Evolutionary conservation across 2,329 filamentous ascomycete genomes (phyloP).

Genomic region (Xylariaceae sp.): DNA sequence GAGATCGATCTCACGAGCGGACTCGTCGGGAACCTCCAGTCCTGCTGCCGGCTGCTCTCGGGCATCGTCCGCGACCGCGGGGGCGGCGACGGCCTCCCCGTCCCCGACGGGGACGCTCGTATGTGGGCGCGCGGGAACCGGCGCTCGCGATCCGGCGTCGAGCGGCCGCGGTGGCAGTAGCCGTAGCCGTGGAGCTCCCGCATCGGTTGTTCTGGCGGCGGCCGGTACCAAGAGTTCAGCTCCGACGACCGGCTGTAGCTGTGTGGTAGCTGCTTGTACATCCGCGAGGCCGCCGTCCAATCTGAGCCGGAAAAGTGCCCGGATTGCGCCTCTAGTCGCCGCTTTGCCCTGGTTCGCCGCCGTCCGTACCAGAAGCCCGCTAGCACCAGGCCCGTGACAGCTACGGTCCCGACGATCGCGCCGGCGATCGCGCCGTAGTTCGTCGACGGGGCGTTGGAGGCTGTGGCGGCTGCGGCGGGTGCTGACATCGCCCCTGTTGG

Average conservation of each 20-base stretch:
- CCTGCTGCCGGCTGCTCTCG: background rate
- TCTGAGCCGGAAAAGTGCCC: background rate
- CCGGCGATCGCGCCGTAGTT: slow-evolving; percentile 8
- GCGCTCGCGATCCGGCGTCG: too few relatives aligned
- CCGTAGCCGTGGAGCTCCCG: background rate
- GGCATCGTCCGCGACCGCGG: background rate
- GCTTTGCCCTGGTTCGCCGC: background rate
- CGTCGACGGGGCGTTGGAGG: background rate
- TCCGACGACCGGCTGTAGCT: background rate
- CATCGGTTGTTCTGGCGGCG: too few relatives aligned
- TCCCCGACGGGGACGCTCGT: too few relatives aligned
- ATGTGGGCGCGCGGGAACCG: too few relatives aligned
- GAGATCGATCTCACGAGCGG: background rate
- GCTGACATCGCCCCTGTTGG: background rate
- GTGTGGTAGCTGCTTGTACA: background rate
- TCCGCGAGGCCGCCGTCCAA: background rate
- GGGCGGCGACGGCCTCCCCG: background rate
- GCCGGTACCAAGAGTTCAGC: background rate
- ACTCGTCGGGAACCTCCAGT: background rate
- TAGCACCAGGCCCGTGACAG: slow-evolving; percentile 2
- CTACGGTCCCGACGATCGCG: slow-evolving; percentile 8
- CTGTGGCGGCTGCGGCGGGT: background rate
- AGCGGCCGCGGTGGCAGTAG: too few relatives aligned
- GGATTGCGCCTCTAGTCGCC: background rate
- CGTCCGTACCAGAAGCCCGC: slow-evolving; percentile 15